Evolutionary conservation across 2,329 filamentous ascomycete genomes (phyloP).

Genomic region (Fusarium tjaetaba): DNA sequence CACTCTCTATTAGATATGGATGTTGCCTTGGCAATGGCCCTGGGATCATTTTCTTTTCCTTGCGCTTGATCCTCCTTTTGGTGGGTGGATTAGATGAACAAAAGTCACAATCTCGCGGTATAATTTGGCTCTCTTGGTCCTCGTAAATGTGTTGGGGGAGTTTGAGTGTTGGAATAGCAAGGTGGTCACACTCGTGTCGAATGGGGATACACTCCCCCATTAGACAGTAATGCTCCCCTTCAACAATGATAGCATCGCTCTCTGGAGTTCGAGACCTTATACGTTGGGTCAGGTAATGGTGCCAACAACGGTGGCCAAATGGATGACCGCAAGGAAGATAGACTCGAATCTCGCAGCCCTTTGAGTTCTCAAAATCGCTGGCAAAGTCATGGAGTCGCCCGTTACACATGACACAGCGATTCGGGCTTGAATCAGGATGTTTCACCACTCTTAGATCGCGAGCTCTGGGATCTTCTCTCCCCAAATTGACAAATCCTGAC

Average conservation of each 20-base stretch:
- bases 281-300: neutral
- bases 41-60: neutral
- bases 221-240: neutral
- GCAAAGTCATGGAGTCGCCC: neutral
- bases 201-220: constrained; percentile 17
- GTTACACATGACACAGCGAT: constrained; percentile 5
- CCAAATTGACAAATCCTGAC: neutral
- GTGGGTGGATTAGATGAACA: neutral
- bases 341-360: constrained; percentile 13
- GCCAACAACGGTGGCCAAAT: constrained; percentile 39
- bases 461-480: neutral
- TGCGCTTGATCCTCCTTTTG: neutral
- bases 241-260: neutral
- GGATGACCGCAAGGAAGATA: constrained; percentile 44
- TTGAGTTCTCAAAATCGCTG: neutral
- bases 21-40: neutral
- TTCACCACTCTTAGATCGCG: neutral
- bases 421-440: neutral
- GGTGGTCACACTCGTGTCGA: constrained; percentile 30
- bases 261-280: neutral
- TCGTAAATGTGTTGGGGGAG: neutral
- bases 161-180: neutral
- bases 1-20: neutral
- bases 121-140: neutral
- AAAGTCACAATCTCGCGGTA: neutral